Percentiles rank a stretch among this genome's conserved stretches.
Evolutionary conservation across 179 eudicot genomes (phyloP).

Genomic region (Corrigiola litoralis): DNA sequence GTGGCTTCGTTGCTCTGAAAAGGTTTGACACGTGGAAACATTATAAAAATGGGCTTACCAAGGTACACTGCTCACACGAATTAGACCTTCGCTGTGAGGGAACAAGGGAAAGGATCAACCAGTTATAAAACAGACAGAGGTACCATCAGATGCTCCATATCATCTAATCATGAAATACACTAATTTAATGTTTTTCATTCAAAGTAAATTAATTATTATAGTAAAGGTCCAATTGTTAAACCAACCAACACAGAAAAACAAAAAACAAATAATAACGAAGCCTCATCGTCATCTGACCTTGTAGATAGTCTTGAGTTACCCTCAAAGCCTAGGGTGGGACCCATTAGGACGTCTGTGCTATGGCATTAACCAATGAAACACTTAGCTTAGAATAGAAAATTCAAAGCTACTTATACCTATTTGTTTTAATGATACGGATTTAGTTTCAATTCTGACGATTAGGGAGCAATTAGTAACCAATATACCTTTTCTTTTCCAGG

Average conservation of each 20-base stretch:
- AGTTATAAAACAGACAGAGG: not conserved
- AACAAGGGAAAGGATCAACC: not conserved
- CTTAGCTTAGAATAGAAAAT: slow-evolving; percentile 8
- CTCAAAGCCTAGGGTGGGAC: slow-evolving; percentile 2
- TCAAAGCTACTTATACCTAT: slow-evolving; percentile 14
- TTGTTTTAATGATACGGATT: not conserved
- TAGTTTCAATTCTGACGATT: not conserved
- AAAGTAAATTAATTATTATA: not conserved
- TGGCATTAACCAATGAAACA: slow-evolving; percentile 8
- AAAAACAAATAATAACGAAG: not conserved
- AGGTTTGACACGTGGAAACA: slow-evolving; percentile 14
- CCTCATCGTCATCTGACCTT: slow-evolving; percentile 19
- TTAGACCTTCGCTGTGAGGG: not conserved
- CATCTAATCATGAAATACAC: not conserved
- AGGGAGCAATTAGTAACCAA: no score
- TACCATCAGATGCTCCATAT: not conserved
- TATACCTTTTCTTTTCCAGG: no score
- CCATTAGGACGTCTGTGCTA: not conserved
- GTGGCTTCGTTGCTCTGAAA: slow-evolving; percentile 11
- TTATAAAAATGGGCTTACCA: not conserved
- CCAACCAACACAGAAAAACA: slow-evolving; percentile 10
- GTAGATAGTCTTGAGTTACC: slow-evolving; percentile 1
- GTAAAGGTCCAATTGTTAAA: slow-evolving; percentile 11
- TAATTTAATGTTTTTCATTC: not conserved
- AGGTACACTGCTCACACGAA: slow-evolving; percentile 13